Evolutionary conservation across 192 early-diverging fungal genomes (phyloP).

Genomic region (Chytriomyces sp.): DNA sequence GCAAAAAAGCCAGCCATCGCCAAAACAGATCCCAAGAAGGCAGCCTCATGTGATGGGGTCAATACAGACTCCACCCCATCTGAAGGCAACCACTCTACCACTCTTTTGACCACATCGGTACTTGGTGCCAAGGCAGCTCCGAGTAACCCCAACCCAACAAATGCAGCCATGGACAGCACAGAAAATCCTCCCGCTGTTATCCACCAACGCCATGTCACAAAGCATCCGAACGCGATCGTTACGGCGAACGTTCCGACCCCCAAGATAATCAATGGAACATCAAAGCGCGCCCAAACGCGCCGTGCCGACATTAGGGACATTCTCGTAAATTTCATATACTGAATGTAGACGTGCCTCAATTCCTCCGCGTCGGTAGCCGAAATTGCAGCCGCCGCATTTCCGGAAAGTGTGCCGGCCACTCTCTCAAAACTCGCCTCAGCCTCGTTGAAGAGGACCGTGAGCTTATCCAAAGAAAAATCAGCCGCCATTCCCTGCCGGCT

Average conservation of each 20-base stretch:
- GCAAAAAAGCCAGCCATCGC: slow-evolving; percentile 16
- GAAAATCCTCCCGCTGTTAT: slow-evolving; percentile 3
- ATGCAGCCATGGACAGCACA: not conserved
- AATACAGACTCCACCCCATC: slow-evolving; percentile 31
- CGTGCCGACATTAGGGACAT: slow-evolving; percentile 70
- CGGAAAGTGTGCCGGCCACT: not conserved
- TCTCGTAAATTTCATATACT: slow-evolving; percentile 60
- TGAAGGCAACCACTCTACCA: slow-evolving; percentile 8
- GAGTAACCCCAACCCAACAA: not conserved
- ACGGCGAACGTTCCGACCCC: slow-evolving; percentile 62
- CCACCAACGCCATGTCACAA: slow-evolving; percentile 9
- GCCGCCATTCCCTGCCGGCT: slow-evolving; percentile 50
- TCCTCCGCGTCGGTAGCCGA: not conserved
- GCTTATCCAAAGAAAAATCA: slow-evolving; percentile 51
- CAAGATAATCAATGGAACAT: slow-evolving; percentile 71
- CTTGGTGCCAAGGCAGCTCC: slow-evolving; percentile 14
- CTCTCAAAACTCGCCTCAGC: slow-evolving; percentile 33
- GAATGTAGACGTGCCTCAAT: slow-evolving; percentile 27
- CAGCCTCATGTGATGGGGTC: slow-evolving; percentile 32
- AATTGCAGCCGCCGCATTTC: not conserved
- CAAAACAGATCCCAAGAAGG: slow-evolving; percentile 33
- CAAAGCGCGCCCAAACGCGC: slow-evolving; percentile 93
- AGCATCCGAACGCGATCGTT: slow-evolving; percentile 12
- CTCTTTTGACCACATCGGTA: not conserved
- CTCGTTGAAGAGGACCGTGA: slow-evolving; percentile 40